Conservation (phyloP, 2,329 filamentous ascomycete species). For the Colletotrichum sidae region DNA sequence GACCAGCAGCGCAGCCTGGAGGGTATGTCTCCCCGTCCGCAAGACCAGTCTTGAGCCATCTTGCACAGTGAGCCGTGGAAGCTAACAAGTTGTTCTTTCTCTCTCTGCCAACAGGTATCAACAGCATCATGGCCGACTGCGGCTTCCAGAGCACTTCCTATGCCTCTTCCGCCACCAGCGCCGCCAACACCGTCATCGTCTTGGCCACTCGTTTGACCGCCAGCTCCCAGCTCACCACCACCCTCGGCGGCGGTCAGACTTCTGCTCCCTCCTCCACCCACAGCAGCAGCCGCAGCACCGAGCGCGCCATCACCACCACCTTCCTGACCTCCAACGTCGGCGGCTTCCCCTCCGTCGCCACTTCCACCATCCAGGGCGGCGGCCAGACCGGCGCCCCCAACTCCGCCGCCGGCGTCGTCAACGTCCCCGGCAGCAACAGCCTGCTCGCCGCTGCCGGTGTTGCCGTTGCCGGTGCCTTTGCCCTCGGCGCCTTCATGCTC, state of each 20-base stretch:
- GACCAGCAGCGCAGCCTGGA: slow-evolving; percentile 38
- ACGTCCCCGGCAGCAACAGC: slow-evolving; percentile 25
- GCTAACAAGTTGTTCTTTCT: not conserved
- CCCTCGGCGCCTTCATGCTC: slow-evolving; percentile 35
- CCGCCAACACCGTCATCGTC: slow-evolving; percentile 46
- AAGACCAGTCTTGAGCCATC: not conserved
- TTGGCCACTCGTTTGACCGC: slow-evolving; percentile 47
- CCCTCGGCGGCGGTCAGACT: slow-evolving; percentile 41
- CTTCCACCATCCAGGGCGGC: slow-evolving; percentile 32
- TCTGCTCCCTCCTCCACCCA: slow-evolving; percentile 5
- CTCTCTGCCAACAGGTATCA: slow-evolving; percentile 44
- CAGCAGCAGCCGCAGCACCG: slow-evolving; percentile 13
- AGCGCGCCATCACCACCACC: slow-evolving; percentile 33
- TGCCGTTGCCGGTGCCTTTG: slow-evolving; percentile 33
- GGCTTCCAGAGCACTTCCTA: slow-evolving; percentile 48
- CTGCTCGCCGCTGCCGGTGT: slow-evolving; percentile 30
- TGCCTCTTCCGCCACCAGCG: slow-evolving; percentile 38
- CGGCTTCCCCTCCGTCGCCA: slow-evolving; percentile 33
- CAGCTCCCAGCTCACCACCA: slow-evolving; percentile 49
- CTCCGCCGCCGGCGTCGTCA: slow-evolving; percentile 25
- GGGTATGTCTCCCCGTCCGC: slow-evolving; percentile 7
- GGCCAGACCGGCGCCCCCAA: slow-evolving; percentile 30
- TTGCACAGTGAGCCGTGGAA: too few relatives aligned
- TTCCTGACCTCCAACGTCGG: slow-evolving; percentile 34
- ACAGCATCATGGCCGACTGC: slow-evolving; percentile 49